Evolutionary conservation across 164 flowering plant species (phyloP).

Genomic region (Piper betle): DNA sequence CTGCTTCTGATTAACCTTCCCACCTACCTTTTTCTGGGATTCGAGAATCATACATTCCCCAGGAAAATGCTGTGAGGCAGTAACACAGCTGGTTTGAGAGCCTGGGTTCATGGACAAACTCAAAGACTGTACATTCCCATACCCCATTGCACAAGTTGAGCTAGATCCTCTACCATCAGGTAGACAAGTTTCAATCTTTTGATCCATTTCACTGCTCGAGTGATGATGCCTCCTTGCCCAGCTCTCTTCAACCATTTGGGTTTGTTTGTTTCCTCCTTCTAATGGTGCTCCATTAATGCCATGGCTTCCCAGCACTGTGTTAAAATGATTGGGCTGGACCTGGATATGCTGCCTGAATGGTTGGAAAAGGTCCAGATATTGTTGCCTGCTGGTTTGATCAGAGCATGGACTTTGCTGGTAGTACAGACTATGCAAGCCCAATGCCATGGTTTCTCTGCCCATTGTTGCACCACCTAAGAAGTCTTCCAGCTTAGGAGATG

Average conservation of each 20-base stretch:
- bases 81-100: constrained; percentile 59
- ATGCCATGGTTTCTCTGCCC: constrained; percentile 49
- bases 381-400: constrained; percentile 21
- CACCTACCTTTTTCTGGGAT: constrained; percentile 49
- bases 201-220: constrained; percentile 20
- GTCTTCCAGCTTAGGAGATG: constrained; percentile 74
- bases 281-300: constrained; percentile 24
- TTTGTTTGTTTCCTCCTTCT: constrained; percentile 17
- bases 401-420: constrained; percentile 33
- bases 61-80: constrained; percentile 34
- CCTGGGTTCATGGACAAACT: constrained; percentile 86
- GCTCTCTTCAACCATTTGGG: constrained; percentile 21
- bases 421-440: constrained; percentile 65
- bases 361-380: constrained; percentile 22
- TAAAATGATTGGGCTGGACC: constrained; percentile 25
- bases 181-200: constrained; percentile 16
- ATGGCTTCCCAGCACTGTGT: constrained; percentile 20
- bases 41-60: constrained; percentile 25
- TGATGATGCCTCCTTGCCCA: constrained; percentile 32
- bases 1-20: constrained; percentile 41
- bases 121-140: constrained; percentile 59
- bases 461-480: constrained; percentile 64
- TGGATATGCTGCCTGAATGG: constrained; percentile 22
- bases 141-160: constrained; percentile 24
- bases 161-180: constrained; percentile 23